Percentiles rank a stretch among this genome's conserved stretches.
Evolutionary conservation across 305 asterid species (phyloP).

Genomic region (Fraxinus floribunda): DNA sequence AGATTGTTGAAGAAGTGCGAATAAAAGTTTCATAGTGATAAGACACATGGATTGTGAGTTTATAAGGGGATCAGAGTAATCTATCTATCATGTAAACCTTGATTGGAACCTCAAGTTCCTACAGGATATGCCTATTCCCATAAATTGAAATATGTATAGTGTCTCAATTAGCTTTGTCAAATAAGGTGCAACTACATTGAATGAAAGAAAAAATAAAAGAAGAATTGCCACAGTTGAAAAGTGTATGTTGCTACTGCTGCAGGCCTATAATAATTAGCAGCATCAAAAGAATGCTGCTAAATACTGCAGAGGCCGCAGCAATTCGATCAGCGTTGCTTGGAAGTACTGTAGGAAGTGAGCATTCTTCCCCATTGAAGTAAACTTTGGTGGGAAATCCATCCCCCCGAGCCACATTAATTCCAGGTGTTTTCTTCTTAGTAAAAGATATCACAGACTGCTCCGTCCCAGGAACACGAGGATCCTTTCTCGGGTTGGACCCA

Average conservation of each 20-base stretch:
- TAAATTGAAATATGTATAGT: neutral
- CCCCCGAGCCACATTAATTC: slow-evolving; percentile 40
- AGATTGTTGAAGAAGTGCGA: neutral
- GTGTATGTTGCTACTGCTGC: slow-evolving; percentile 6
- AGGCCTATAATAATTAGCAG: neutral
- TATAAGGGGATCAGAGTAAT: neutral
- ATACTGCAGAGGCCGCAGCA: neutral
- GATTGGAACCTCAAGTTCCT: neutral
- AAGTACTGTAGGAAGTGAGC: slow-evolving; percentile 60
- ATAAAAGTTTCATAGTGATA: neutral
- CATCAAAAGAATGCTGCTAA: neutral
- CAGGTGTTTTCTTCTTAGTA: slow-evolving; percentile 53
- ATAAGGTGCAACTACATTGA: neutral
- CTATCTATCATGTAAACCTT: neutral
- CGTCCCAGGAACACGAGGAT: slow-evolving; percentile 67
- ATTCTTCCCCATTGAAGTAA: slow-evolving; percentile 77
- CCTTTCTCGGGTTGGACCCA: slow-evolving; percentile 54
- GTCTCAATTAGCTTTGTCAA: neutral
- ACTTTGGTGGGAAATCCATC: slow-evolving; percentile 80
- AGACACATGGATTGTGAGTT: neutral
- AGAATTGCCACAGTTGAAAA: neutral
- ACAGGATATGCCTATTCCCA: neutral
- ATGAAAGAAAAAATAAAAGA: neutral
- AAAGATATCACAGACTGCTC: slow-evolving; percentile 68
- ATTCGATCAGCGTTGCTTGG: slow-evolving; percentile 39